Percentiles rank a stretch among this genome's conserved stretches.
Conservation (phyloP, 257 asterid species). For the Capsicum rhomboideum region DNA sequence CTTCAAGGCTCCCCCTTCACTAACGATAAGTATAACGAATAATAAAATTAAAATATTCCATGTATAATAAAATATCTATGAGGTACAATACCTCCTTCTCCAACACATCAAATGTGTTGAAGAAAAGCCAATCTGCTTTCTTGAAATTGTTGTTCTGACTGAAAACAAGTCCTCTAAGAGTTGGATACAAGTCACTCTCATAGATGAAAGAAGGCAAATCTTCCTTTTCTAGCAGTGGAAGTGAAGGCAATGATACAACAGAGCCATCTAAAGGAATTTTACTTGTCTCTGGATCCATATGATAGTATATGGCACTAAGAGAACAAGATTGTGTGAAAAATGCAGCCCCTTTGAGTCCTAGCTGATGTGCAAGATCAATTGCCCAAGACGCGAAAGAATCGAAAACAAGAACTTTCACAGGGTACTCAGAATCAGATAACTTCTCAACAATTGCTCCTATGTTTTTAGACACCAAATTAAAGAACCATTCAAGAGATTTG, state of each 20-base stretch:
- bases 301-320: constrained; percentile 28
- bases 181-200: constrained; percentile 5
- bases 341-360: constrained; percentile 21
- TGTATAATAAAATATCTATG: too few species aligned
- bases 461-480: too few species aligned
- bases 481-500: too few species aligned
- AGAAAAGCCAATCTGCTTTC: constrained; percentile 32
- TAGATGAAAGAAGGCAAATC: constrained; percentile 32
- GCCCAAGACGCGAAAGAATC: constrained; percentile 19
- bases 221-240: constrained; percentile 2
- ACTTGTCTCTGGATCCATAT: constrained; percentile 14
- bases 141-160: constrained; percentile 24
- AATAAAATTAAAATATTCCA: too few species aligned
- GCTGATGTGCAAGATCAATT: constrained; percentile 7
- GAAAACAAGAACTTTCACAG: constrained; percentile 9
- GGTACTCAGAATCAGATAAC: neutral
- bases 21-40: too few species aligned
- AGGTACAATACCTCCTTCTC: neutral
- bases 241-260: constrained; percentile 17
- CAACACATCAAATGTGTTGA: constrained; percentile 22
- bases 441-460: too few species aligned
- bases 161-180: constrained; percentile 1
- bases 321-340: constrained; percentile 35
- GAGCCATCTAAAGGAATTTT: constrained; percentile 11
- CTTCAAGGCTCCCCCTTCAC: too few species aligned